Percentiles rank a stretch among this genome's conserved stretches.
Conservation (phyloP, 306 rosid species). For the Adenanthera pavonina region DNA sequence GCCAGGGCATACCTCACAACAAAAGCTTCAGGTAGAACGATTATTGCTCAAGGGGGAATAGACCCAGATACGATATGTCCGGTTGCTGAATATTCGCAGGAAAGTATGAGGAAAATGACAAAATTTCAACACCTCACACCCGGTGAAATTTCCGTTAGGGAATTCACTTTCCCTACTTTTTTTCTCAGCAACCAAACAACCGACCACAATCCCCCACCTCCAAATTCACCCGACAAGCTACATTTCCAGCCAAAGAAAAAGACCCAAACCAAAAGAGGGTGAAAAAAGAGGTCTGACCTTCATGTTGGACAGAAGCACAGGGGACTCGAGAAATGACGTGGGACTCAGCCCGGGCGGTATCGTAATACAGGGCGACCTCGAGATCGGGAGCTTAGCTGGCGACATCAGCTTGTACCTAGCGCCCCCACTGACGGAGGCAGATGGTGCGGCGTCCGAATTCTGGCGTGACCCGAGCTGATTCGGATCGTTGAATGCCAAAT, state of each 20-base stretch:
- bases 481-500: slow-evolving; percentile 44
- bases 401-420: slow-evolving; percentile 89
- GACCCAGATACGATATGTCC: slow-evolving; percentile 35
- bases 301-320: slow-evolving; percentile 84
- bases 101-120: slow-evolving; percentile 40
- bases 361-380: slow-evolving; percentile 79
- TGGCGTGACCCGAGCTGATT: slow-evolving; percentile 39
- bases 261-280: background rate
- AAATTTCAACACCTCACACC: slow-evolving; percentile 15
- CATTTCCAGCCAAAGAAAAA: slow-evolving; percentile 22
- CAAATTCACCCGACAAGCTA: slow-evolving; percentile 1
- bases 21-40: slow-evolving; percentile 2
- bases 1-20: slow-evolving; percentile 32
- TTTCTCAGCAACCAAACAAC: slow-evolving; percentile 38
- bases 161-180: slow-evolving; percentile 15
- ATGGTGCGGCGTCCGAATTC: slow-evolving; percentile 6
- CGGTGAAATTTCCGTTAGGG: slow-evolving; percentile 17
- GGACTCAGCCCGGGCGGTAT: slow-evolving; percentile 91
- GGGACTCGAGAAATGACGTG: slow-evolving; percentile 87
- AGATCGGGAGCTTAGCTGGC: slow-evolving; percentile 99
- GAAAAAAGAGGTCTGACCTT: slow-evolving; percentile 54
- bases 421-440: background rate
- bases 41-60: slow-evolving; percentile 5
- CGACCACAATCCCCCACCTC: slow-evolving; percentile 31
- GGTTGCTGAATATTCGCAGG: slow-evolving; percentile 35